A percentile compares a stretch with the other conserved stretches of the same genome.
phyloP scores from a whole-genome alignment of 2,329 filamentous ascomycete species.

The Clathrospora elynae region DNA sequence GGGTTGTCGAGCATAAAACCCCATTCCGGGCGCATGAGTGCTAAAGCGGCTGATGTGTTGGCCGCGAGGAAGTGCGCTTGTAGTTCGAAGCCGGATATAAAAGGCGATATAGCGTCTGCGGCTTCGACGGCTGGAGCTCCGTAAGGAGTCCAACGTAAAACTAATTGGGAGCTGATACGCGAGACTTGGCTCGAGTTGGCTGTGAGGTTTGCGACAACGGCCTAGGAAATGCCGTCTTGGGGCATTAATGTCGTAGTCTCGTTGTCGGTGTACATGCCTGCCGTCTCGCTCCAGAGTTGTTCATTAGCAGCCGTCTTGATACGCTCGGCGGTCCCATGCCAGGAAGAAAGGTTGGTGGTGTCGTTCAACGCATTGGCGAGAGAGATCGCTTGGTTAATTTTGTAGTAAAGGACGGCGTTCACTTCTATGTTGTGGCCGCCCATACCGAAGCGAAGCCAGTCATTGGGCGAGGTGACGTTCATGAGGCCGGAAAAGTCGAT shows the following conservation, averaged over 20 bases:
- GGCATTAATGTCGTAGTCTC: constrained; percentile 58
- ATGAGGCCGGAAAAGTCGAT: constrained; percentile 53
- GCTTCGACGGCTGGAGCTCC: constrained; percentile 57
- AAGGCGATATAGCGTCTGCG: constrained; percentile 55
- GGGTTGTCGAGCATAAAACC: constrained; percentile 62
- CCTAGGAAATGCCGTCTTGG: constrained; percentile 54
- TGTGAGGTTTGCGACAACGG: constrained; percentile 49
- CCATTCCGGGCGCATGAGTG: constrained; percentile 56
- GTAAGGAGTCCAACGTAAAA: constrained; percentile 48
- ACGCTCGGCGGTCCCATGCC: constrained; percentile 49
- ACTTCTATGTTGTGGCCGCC: constrained; percentile 56
- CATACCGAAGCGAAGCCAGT: constrained; percentile 59
- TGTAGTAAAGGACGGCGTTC: constrained; percentile 56
- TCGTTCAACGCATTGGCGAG: constrained; percentile 58
- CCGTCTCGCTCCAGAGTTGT: constrained; percentile 55
- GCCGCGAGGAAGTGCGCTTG: constrained; percentile 52
- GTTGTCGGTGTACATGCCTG: constrained; percentile 62
- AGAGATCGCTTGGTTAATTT: constrained; percentile 58
- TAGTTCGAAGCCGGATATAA: constrained; percentile 56
- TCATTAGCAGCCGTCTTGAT: constrained; percentile 55
- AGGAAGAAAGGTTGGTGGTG: constrained; percentile 48
- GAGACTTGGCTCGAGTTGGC: constrained; percentile 34
- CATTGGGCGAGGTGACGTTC: constrained; percentile 52
- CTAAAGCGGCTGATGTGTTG: constrained; percentile 49
- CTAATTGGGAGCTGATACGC: constrained; percentile 43